Evolutionary conservation across 805 yeast species (phyloP), one percentile per base, ranked within the genome.

Genomic region (Wickerhamomyces chaumierensis): DNA sequence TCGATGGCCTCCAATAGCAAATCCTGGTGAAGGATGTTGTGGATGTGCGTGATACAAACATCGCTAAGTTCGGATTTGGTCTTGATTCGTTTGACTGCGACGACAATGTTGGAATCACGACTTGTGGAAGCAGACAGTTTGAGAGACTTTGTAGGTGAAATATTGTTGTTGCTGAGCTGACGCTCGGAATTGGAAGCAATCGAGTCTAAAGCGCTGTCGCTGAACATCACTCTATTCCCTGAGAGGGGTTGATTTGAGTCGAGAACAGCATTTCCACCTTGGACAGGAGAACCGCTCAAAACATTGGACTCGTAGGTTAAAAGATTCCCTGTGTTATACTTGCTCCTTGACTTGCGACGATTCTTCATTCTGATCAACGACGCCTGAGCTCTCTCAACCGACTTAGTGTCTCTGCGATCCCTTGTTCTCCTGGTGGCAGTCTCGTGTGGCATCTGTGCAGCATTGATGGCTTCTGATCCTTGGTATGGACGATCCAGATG

Each of bases 381-480:
- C 0, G 83, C 82, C 48, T 75, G 78, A 0, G 84, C 83, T 46
- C 83, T 61, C 45, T 75, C 82, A 29, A 66, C 61, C 1, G 81
- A 73, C 39, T 77, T 58, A 0, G 64, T 59, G n/a, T 25, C 29
- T 25, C 29, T 25, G 29, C 29, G 29, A 25, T 25, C 29, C 12
- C 29, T 8, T 8, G n/a, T 13, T 11, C 29, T 13, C 12, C 29
- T 25, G 4, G 9, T 21, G 25, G 14, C n/a, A 25, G n/a, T 4
- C 5, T 25, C 29, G 12, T 25, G 29, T 25, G 29, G n/a, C 4
- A 14, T 9, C n/a, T 25, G 29, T 14, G 14, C 12, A 13, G 18
- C 18, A 15, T 31, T 31, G 13, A 6, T 15, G n/a, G n/a, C n/a
- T 4, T 31, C 33, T 8, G 51, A 43, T 5, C 39, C 34, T 16